Evolutionary conservation across 164 flowering plant species (phyloP).

Genomic region (Nymphaea thermarum): DNA sequence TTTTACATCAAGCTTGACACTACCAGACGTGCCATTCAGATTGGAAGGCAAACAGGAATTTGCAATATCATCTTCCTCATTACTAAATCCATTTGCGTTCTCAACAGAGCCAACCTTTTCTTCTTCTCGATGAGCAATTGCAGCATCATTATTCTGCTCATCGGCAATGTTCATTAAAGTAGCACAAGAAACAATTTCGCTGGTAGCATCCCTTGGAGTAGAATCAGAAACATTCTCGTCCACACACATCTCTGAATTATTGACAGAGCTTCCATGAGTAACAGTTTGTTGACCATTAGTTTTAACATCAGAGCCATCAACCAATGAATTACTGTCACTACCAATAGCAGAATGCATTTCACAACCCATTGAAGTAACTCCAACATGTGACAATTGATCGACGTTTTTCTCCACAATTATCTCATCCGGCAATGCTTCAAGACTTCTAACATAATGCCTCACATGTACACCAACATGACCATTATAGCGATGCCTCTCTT

Average conservation of each 20-base stretch:
- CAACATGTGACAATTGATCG: slow-evolving; percentile 19
- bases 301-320: slow-evolving; percentile 5
- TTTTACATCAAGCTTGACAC: slow-evolving; percentile 2
- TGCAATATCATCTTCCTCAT: not conserved
- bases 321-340: slow-evolving; percentile 8
- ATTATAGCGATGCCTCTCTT: slow-evolving; percentile 55
- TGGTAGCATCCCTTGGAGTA: not conserved
- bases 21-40: slow-evolving; percentile 9
- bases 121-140: slow-evolving; percentile 2
- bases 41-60: slow-evolving; percentile 1
- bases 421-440: slow-evolving; percentile 27
- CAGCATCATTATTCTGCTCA: slow-evolving; percentile 1
- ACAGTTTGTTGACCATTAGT: slow-evolving; percentile 2
- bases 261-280: not conserved
- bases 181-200: slow-evolving; percentile 1
- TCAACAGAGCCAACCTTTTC: slow-evolving; percentile 1
- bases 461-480: slow-evolving; percentile 78
- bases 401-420: slow-evolving; percentile 1
- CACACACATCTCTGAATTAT: not conserved
- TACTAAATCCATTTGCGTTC: not conserved
- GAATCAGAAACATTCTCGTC: not conserved
- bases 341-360: slow-evolving; percentile 43
- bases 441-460: slow-evolving; percentile 33
- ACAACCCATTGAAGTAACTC: slow-evolving; percentile 17
- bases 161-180: slow-evolving; percentile 1